These are phyloP conservation scores for Mucor mucedo DNA, from an alignment of 371 early-diverging fungal genomes.

Conservation along the genomic window DNA sequence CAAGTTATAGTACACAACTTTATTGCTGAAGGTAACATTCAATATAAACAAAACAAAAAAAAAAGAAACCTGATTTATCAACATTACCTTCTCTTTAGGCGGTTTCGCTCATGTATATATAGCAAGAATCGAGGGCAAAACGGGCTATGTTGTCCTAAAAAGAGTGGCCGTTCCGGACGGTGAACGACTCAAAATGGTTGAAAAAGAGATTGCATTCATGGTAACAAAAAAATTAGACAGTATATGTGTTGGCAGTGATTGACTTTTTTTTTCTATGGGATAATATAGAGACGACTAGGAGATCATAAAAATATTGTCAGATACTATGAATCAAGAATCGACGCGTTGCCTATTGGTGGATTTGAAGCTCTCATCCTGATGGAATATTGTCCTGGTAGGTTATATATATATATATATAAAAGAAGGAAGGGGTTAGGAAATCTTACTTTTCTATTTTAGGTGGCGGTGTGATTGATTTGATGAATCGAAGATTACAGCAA, in stretches of 20 bases:
- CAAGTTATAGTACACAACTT: slow-evolving; percentile 61
- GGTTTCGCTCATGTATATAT: slow-evolving; percentile 90
- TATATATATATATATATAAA: background rate
- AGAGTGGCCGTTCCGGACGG: slow-evolving; percentile 77
- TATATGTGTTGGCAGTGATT: background rate
- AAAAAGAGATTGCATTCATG: slow-evolving; percentile 81
- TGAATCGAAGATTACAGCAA: slow-evolving; percentile 78
- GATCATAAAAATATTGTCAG: slow-evolving; percentile 86
- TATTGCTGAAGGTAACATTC: slow-evolving; percentile 49
- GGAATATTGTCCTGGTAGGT: slow-evolving; percentile 86
- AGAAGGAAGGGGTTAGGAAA: background rate
- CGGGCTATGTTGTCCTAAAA: slow-evolving; percentile 74
- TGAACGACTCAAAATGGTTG: slow-evolving; percentile 63
- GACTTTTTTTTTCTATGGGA: background rate
- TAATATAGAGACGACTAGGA: slow-evolving; percentile 65
- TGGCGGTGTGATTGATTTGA: slow-evolving; percentile 85
- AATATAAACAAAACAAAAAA: background rate
- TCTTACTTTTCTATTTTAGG: slow-evolving; percentile 25
- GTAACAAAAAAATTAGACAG: slow-evolving; percentile 42
- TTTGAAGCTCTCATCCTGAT: slow-evolving; percentile 85
- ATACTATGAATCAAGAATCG: slow-evolving; percentile 76
- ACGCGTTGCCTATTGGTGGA: slow-evolving; percentile 64
- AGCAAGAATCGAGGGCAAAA: slow-evolving; percentile 64
- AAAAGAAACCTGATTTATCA: background rate
- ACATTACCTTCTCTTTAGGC: slow-evolving; percentile 45